Conservation (phyloP, 176 grass and related monocot species). For the Olyra latifolia region DNA sequence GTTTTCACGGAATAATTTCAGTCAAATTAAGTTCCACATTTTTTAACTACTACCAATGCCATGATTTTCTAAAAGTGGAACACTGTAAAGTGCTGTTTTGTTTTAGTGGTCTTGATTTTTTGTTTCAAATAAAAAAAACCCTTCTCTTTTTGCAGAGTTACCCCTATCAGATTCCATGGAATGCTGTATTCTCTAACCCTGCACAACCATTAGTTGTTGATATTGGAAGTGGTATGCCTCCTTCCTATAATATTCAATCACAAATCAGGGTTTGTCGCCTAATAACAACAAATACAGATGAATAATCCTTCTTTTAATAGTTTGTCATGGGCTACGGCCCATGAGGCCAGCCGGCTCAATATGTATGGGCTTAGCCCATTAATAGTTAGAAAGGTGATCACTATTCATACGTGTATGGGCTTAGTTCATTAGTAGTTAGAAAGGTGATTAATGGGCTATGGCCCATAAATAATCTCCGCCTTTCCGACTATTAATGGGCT, state of each 20-base stretch:
- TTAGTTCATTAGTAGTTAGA: too few species aligned
- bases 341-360: too few species aligned
- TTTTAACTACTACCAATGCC: not conserved
- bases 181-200: constrained; percentile 60
- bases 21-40: not conserved
- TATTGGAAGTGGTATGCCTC: constrained; percentile 86
- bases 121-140: not conserved
- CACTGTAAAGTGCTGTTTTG: not conserved
- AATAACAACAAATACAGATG: constrained; percentile 18
- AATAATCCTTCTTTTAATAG: not conserved
- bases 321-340: not conserved
- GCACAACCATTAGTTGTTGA: constrained; percentile 69
- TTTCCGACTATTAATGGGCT: too few species aligned
- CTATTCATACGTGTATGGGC: too few species aligned
- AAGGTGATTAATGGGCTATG: too few species aligned
- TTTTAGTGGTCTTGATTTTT: constrained; percentile 14
- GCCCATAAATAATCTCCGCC: not conserved
- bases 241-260: constrained; percentile 11
- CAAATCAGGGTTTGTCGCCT: constrained; percentile 6
- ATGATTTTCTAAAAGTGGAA: constrained; percentile 25
- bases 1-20: constrained; percentile 14
- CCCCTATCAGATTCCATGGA: constrained; percentile 65
- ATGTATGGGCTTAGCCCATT: too few species aligned
- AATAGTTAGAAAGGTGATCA: too few species aligned
- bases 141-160: constrained; percentile 62